These are phyloP conservation scores for Jackrogersella minutella DNA, from an alignment of 495 filamentous ascomycete species.

Conservation along the genomic window DNA sequence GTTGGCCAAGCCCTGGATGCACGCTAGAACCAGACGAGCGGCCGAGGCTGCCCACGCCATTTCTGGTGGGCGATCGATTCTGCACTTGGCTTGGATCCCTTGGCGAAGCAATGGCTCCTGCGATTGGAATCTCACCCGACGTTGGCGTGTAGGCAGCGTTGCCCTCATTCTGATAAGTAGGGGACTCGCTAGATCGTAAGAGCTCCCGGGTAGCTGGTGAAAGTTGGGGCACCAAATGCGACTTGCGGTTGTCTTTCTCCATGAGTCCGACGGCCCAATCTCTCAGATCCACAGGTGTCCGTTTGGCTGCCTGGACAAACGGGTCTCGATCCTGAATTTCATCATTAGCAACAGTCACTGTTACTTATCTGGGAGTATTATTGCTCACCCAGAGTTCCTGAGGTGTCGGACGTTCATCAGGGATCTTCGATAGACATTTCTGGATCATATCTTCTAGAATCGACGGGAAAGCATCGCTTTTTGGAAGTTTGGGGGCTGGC, in stretches of 20 bases:
- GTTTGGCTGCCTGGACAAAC: slow-evolving; percentile 93
- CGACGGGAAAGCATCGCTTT: slow-evolving; percentile 94
- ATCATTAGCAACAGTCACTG: slow-evolving; percentile 31
- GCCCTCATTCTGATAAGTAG: slow-evolving; percentile 47
- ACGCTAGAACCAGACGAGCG: slow-evolving; percentile 53
- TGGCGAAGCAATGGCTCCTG: slow-evolving; percentile 58
- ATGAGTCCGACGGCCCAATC: slow-evolving; percentile 92
- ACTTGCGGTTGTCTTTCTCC: slow-evolving; percentile 89
- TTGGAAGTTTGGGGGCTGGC: slow-evolving; percentile 88
- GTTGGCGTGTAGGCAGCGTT: slow-evolving; percentile 62
- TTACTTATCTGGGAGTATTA: neutral
- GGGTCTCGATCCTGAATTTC: slow-evolving; percentile 83
- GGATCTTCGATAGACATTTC: slow-evolving; percentile 89
- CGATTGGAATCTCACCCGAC: slow-evolving; percentile 73
- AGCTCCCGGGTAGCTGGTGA: slow-evolving; percentile 66
- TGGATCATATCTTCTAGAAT: slow-evolving; percentile 97
- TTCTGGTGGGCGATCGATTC: slow-evolving; percentile 55
- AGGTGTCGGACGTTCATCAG: slow-evolving; percentile 87
- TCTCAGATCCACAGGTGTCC: slow-evolving; percentile 88
- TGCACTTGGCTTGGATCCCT: slow-evolving; percentile 51
- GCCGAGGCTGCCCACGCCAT: slow-evolving; percentile 50
- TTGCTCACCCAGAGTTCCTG: slow-evolving; percentile 77
- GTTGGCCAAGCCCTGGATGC: slow-evolving; percentile 60
- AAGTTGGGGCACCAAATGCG: slow-evolving; percentile 77
- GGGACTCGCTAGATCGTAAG: slow-evolving; percentile 62